A percentile compares a stretch with the other conserved stretches of the same genome.
phyloP scores from a whole-genome alignment of 495 filamentous ascomycete genomes.

The Cercophora newfieldiana region DNA sequence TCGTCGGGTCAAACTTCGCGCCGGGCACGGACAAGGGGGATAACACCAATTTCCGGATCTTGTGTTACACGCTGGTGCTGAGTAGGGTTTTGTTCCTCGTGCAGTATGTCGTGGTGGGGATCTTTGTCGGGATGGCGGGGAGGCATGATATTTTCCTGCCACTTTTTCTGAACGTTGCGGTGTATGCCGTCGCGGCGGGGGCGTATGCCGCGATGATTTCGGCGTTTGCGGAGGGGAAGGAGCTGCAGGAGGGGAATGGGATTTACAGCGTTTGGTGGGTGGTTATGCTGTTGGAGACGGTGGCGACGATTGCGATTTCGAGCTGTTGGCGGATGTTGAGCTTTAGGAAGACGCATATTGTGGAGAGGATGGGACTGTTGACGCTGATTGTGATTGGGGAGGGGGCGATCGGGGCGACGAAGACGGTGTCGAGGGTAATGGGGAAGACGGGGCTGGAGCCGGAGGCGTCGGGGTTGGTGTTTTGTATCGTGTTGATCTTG shows the following conservation, averaged over 20 bases:
- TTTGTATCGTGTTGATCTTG: constrained; percentile 37
- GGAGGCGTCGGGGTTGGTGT: constrained; percentile 26
- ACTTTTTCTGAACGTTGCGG: constrained; percentile 47
- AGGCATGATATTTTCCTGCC: constrained; percentile 31
- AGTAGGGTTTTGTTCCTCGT: constrained; percentile 51
- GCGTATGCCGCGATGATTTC: constrained; percentile 47
- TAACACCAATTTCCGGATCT: constrained; percentile 33
- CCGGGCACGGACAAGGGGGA: constrained; percentile 33
- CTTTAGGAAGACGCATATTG: constrained; percentile 66
- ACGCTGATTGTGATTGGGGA: constrained; percentile 72
- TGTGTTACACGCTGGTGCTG: constrained; percentile 35
- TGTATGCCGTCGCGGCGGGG: constrained; percentile 39
- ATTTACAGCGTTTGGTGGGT: constrained; percentile 61
- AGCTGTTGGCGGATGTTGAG: constrained; percentile 55
- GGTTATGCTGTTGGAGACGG: constrained; percentile 55
- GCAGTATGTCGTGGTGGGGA: constrained; percentile 55
- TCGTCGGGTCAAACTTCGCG: constrained; percentile 58
- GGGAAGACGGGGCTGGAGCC: constrained; percentile 11
- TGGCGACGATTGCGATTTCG: constrained; percentile 56
- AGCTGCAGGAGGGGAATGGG: constrained; percentile 29
- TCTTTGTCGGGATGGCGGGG: constrained; percentile 42
- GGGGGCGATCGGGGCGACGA: constrained; percentile 50
- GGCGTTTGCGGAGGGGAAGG: constrained; percentile 31
- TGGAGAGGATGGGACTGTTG: constrained; percentile 64
- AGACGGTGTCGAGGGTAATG: constrained; percentile 35